Conservation (phyloP, 805 yeast species). For the Candida argentea region DNA sequence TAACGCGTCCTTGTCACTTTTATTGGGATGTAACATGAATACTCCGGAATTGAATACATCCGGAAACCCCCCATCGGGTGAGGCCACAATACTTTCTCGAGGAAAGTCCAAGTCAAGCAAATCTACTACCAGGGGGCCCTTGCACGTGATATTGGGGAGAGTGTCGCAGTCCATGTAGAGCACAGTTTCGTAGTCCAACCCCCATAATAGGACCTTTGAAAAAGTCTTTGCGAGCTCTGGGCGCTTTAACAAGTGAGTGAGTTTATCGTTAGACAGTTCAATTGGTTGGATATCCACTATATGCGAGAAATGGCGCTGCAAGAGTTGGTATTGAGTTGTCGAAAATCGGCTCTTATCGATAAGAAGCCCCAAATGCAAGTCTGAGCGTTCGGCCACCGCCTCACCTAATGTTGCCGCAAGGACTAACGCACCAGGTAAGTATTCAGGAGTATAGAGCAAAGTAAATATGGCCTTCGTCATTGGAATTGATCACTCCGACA, state of each 20-base stretch:
- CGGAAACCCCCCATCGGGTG: slow-evolving; percentile 88
- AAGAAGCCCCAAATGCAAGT: slow-evolving; percentile 19
- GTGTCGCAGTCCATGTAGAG: slow-evolving; percentile 62
- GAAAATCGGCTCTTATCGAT: slow-evolving; percentile 20
- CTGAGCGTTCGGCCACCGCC: not conserved
- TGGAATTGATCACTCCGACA: too few species aligned
- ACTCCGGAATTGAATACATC: slow-evolving; percentile 83
- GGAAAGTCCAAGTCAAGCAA: slow-evolving; percentile 17
- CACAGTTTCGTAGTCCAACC: slow-evolving; percentile 34
- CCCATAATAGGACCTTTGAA: slow-evolving; percentile 52
- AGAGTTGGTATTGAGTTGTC: slow-evolving; percentile 15
- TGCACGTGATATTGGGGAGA: not conserved
- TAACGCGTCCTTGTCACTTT: slow-evolving; percentile 32
- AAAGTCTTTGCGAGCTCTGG: slow-evolving; percentile 45
- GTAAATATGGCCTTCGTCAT: slow-evolving; percentile 32
- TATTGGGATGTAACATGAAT: slow-evolving; percentile 47
- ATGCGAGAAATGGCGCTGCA: slow-evolving; percentile 18
- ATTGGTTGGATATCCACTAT: slow-evolving; percentile 18
- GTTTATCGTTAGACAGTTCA: slow-evolving; percentile 14
- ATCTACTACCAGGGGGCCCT: slow-evolving; percentile 30
- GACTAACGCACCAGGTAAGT: slow-evolving; percentile 49
- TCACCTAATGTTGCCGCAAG: slow-evolving; percentile 26
- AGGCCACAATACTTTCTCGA: slow-evolving; percentile 33
- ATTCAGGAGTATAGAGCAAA: slow-evolving; percentile 38
- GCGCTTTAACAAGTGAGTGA: slow-evolving; percentile 30